Conservation (phyloP, 345 rosid species). For the Salix viminalis region DNA sequence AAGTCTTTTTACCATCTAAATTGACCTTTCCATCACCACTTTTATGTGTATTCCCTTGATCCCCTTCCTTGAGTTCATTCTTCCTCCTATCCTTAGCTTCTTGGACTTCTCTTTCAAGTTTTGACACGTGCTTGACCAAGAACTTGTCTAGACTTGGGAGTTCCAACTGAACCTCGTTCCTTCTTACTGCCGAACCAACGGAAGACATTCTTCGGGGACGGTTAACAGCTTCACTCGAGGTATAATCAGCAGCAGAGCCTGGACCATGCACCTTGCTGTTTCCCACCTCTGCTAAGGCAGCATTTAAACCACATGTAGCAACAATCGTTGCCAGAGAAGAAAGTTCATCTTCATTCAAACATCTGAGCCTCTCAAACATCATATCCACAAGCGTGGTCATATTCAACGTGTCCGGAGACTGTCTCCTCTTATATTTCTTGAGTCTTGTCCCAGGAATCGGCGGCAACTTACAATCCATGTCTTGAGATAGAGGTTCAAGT, state of each 20-base stretch:
- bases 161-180: conserved; percentile 37
- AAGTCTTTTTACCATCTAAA: conserved; percentile 1
- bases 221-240: conserved; percentile 28
- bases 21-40: conserved; percentile 3
- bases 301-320: conserved; percentile 91
- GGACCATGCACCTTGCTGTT: conserved; percentile 33
- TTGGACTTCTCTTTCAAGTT: conserved; percentile 74
- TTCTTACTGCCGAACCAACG: conserved; percentile 23
- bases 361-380: conserved; percentile 80
- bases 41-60: conserved; percentile 7
- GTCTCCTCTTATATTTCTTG: conserved; percentile 53
- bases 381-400: conserved; percentile 52
- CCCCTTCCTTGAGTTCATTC: conserved; percentile 25
- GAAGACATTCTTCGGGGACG: conserved; percentile 43
- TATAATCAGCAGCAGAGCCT: conserved; percentile 21
- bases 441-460: conserved; percentile 32
- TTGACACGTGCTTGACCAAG: conserved; percentile 72
- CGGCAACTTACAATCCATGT: conserved; percentile 27
- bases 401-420: conserved; percentile 50
- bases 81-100: conserved; percentile 62
- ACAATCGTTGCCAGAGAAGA: conserved; percentile 88
- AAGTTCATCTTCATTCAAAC: conserved; percentile 81
- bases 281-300: conserved; percentile 71
- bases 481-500: conserved; percentile 25
- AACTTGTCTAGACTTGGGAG: conserved; percentile 77